Percentiles rank a stretch among this genome's conserved stretches.
These are phyloP conservation scores for Zizania latifolia DNA, from an alignment of 176 grass and related monocot genomes.

Conservation along the genomic window DNA sequence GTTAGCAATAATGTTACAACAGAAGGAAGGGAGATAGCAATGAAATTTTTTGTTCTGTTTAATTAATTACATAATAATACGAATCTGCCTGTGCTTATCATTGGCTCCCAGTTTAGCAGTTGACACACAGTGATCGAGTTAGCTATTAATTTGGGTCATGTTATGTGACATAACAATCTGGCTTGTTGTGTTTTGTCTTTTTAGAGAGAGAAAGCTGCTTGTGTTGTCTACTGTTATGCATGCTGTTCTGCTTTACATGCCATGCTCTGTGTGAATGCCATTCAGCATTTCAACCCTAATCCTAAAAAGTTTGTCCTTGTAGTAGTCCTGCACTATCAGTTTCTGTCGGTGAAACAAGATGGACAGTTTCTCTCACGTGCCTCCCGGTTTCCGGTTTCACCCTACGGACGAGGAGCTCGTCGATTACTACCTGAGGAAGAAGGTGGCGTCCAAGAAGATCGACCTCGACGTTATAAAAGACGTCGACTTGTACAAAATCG, in stretches of 20 bases:
- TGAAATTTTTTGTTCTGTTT: no score
- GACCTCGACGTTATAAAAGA: conserved; percentile 95
- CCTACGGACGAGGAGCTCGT: conserved; percentile 94
- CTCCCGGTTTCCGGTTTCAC: conserved; percentile 92
- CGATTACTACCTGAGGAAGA: conserved; percentile 97
- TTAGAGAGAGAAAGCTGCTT: no score
- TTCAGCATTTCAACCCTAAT: neutral
- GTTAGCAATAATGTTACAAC: conserved; percentile 20
- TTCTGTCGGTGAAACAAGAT: conserved; percentile 28
- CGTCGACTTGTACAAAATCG: conserved; percentile 90
- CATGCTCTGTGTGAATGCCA: no score
- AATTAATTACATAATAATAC: neutral
- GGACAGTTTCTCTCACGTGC: conserved; percentile 74
- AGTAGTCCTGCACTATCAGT: no score
- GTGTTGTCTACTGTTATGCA: no score
- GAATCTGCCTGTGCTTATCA: neutral
- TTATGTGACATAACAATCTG: neutral
- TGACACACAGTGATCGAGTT: neutral
- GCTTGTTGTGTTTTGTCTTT: no score
- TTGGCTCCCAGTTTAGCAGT: neutral
- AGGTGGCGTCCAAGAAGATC: conserved; percentile 83
- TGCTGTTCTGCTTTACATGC: no score
- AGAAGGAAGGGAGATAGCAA: conserved; percentile 24
- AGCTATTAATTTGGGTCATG: neutral
- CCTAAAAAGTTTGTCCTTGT: neutral